Conservation (phyloP, 179 eudicot genomes). For the Gypsophila paniculata region DNA sequence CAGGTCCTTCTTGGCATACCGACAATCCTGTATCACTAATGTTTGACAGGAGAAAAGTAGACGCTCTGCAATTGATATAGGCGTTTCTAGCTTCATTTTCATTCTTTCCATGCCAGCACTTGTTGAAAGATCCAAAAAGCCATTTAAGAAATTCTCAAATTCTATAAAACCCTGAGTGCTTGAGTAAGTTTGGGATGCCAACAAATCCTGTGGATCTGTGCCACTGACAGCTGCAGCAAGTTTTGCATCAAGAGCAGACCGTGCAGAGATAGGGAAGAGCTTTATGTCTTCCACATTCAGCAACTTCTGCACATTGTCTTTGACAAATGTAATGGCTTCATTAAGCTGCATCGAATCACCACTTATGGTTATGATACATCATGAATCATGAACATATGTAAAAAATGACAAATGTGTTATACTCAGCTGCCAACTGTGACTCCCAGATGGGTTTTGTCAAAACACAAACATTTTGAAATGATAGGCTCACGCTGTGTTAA, state of each 20-base stretch:
- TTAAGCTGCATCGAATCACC: conserved; percentile 56
- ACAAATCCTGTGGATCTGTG: conserved; percentile 27
- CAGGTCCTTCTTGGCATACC: conserved; percentile 69
- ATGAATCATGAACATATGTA: neutral
- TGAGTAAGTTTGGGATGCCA: conserved; percentile 28
- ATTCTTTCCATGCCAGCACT: conserved; percentile 80
- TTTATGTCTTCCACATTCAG: conserved; percentile 64
- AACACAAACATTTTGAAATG: neutral
- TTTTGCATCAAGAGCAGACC: conserved; percentile 77
- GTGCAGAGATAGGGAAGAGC: conserved; percentile 84
- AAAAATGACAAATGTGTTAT: neutral
- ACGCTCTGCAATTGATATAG: conserved; percentile 75
- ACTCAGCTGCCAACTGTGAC: neutral
- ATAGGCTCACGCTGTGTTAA: neutral
- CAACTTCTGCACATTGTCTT: conserved; percentile 64
- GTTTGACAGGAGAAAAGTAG: conserved; percentile 80
- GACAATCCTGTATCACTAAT: conserved; percentile 56
- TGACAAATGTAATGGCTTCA: conserved; percentile 74
- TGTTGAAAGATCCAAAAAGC: conserved; percentile 79
- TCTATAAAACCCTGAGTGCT: conserved; percentile 47
- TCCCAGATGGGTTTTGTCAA: neutral
- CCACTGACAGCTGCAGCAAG: conserved; percentile 39
- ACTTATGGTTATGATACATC: conserved; percentile 9
- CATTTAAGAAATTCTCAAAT: conserved; percentile 68
- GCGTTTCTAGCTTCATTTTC: conserved; percentile 88